phyloP scores from a whole-genome alignment of 2,329 filamentous ascomycete species.

The Alternaria novae-zelandiae region DNA sequence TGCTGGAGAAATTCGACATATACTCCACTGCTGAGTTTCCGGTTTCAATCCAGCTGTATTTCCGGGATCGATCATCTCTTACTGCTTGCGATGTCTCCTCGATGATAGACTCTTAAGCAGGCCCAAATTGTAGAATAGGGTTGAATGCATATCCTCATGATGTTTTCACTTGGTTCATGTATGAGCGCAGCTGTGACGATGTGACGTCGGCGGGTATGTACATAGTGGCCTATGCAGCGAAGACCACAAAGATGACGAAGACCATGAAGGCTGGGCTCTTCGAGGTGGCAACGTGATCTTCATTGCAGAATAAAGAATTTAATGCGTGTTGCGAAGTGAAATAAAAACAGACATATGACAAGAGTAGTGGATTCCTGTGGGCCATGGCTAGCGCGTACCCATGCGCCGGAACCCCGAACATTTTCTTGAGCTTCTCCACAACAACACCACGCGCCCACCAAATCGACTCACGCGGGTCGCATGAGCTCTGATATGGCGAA shows the following conservation, averaged over 20 bases:
- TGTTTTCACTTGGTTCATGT: neutral
- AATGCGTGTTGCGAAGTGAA: neutral
- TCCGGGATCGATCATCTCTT: neutral
- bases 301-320: neutral
- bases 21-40: neutral
- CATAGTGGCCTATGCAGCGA: neutral
- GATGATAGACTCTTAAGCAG: neutral
- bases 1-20: neutral
- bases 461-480: neutral
- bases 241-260: neutral
- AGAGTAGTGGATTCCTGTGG: neutral
- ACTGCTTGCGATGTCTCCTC: neutral
- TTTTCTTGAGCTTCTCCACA: constrained; percentile 5
- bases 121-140: neutral
- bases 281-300: neutral
- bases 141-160: neutral
- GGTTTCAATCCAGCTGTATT: neutral
- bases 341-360: too few species aligned
- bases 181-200: neutral
- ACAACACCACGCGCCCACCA: neutral
- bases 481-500: constrained; percentile 35
- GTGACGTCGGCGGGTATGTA: neutral
- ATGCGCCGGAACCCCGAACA: constrained; percentile 1
- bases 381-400: neutral
- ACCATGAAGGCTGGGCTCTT: fast-evolving